Percentiles rank a stretch among this genome's conserved stretches.
Conservation (phyloP, 345 rosid genomes). For the Arabidopsis thaliana region DNA sequence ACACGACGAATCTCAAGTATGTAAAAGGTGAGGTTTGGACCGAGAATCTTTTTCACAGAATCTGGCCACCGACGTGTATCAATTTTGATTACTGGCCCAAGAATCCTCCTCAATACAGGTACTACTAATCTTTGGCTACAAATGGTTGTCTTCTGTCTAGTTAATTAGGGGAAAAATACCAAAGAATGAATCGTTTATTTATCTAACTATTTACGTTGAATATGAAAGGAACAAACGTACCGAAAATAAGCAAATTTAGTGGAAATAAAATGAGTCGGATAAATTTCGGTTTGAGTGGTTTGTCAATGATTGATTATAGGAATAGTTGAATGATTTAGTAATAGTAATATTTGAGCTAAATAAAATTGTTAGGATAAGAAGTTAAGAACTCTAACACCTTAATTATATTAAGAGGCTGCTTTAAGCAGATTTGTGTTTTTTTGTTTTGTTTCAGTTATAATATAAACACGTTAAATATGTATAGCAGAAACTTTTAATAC, state of each 20-base stretch:
- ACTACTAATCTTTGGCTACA: neutral
- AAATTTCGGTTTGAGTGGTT: neutral
- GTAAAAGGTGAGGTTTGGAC: constrained; percentile 56
- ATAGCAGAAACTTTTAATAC: no score
- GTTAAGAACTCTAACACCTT: no score
- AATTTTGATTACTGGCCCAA: constrained; percentile 70
- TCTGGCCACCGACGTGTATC: constrained; percentile 69
- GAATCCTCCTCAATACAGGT: constrained; percentile 74
- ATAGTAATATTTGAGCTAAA: neutral
- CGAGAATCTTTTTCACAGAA: constrained; percentile 71
- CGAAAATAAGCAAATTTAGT: neutral
- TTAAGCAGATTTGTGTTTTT: no score
- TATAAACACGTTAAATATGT: no score
- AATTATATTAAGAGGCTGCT: no score
- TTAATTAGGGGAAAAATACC: neutral
- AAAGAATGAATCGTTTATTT: neutral
- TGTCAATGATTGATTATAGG: neutral
- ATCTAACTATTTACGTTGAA: neutral
- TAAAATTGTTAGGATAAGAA: no score
- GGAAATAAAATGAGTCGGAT: neutral
- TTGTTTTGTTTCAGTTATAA: no score
- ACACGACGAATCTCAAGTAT: constrained; percentile 54
- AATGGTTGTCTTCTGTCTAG: neutral
- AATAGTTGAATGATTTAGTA: neutral
- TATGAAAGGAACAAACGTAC: neutral